Percentiles rank a stretch among this genome's conserved stretches.
Conservation (phyloP, 177 flowering plant species). For the Tripterygium wilfordii region DNA sequence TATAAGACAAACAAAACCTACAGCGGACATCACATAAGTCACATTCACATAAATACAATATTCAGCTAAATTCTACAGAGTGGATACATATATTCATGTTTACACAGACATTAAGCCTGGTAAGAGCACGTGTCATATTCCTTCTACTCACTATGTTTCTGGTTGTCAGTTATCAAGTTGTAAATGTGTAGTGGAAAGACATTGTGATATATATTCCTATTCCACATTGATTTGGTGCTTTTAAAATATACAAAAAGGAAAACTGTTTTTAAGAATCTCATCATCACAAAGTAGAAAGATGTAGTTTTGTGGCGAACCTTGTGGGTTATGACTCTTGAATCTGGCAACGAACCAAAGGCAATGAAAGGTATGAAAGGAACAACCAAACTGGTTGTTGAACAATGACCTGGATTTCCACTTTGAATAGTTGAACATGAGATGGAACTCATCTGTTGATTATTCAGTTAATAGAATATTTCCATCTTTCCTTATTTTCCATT, state of each 20-base stretch:
- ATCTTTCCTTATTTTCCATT: not conserved
- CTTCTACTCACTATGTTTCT: slow-evolving; percentile 7
- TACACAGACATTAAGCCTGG: not conserved
- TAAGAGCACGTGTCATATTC: slow-evolving; percentile 5
- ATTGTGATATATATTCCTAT: slow-evolving; percentile 33
- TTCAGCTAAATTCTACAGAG: too few relatives aligned
- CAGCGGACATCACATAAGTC: too few relatives aligned
- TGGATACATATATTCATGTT: not conserved
- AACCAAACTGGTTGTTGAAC: slow-evolving; percentile 34
- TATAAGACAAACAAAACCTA: too few relatives aligned
- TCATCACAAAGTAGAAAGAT: slow-evolving; percentile 42
- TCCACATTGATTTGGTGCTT: slow-evolving; percentile 30
- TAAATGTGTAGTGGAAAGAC: slow-evolving; percentile 10
- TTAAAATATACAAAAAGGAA: slow-evolving; percentile 14
- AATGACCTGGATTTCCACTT: slow-evolving; percentile 68
- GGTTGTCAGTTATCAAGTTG: slow-evolving; percentile 9
- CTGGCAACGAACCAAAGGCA: slow-evolving; percentile 17
- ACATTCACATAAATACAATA: too few relatives aligned
- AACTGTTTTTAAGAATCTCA: slow-evolving; percentile 32
- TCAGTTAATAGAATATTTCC: too few relatives aligned
- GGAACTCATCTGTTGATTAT: too few relatives aligned
- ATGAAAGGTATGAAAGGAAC: slow-evolving; percentile 19
- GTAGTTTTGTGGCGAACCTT: slow-evolving; percentile 48
- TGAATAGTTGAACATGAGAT: slow-evolving; percentile 14
- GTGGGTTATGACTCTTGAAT: slow-evolving; percentile 29